Conservation (phyloP, 225 moss, liverwort and hornwort species). For the Lunularia cruciata region DNA sequence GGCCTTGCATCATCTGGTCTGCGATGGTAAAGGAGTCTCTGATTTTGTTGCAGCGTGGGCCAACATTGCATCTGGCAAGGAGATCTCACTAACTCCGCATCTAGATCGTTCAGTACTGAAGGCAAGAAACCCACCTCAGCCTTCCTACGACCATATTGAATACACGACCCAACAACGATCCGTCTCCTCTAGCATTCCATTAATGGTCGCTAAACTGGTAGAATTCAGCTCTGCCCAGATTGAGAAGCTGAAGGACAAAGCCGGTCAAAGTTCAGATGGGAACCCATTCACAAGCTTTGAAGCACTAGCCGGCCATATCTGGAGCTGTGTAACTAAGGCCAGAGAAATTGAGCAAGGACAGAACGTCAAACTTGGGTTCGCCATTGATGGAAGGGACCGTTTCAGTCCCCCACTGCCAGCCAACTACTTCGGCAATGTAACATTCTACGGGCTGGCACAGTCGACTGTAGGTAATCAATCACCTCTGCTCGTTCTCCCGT, state of each 20-base stretch:
- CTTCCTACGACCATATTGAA: constrained; percentile 52
- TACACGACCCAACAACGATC: constrained; percentile 36
- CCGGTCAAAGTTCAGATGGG: not conserved
- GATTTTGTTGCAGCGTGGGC: constrained; percentile 59
- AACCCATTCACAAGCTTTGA: constrained; percentile 49
- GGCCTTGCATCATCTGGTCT: constrained; percentile 47
- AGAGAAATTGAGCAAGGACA: constrained; percentile 36
- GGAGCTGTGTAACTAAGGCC: constrained; percentile 55
- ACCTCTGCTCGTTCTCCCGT: no score
- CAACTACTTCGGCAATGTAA: constrained; percentile 70
- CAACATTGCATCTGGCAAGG: constrained; percentile 41
- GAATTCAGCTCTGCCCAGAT: constrained; percentile 48
- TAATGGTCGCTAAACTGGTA: constrained; percentile 53
- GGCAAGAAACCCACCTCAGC: constrained; percentile 40
- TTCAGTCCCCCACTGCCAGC: constrained; percentile 53
- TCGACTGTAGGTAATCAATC: constrained; percentile 41
- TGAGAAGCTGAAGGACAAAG: constrained; percentile 32
- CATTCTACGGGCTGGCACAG: constrained; percentile 47
- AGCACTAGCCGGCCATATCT: constrained; percentile 50
- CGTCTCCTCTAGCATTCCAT: constrained; percentile 31
- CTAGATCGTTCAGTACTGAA: constrained; percentile 54
- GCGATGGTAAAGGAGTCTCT: constrained; percentile 48
- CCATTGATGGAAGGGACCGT: constrained; percentile 60
- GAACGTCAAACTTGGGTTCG: constrained; percentile 54
- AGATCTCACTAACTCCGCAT: constrained; percentile 32